Percentiles rank a stretch among this genome's conserved stretches.
Conservation (phyloP, 169 alveolate species). For the Eimeria sp. region DNA sequence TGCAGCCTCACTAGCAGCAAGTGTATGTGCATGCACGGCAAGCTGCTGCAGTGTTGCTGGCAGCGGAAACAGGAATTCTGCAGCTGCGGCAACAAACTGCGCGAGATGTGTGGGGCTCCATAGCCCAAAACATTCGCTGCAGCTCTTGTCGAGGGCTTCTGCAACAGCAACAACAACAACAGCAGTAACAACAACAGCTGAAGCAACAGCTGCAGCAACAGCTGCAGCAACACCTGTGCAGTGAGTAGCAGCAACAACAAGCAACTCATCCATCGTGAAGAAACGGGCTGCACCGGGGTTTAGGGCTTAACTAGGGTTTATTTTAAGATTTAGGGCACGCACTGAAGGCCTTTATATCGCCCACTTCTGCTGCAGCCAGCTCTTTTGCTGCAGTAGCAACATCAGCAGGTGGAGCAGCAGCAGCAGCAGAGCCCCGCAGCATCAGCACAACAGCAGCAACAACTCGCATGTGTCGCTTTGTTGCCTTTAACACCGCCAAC, state of each 20-base stretch:
- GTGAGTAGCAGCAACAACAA: neutral
- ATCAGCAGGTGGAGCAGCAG: conserved; percentile 39
- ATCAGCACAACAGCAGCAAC: conserved; percentile 49
- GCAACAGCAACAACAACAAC: conserved; percentile 30
- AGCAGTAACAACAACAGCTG: neutral
- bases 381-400: conserved; percentile 41
- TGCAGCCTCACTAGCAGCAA: conserved; percentile 1
- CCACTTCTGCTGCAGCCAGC: conserved; percentile 43
- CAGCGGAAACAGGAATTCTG: neutral
- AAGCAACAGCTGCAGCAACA: conserved; percentile 10
- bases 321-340: neutral
- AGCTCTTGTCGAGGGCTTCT: conserved; percentile 31
- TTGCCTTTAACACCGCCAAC: conserved; percentile 13
- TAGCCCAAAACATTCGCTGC: conserved; percentile 27
- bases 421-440: conserved; percentile 55
- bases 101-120: conserved; percentile 36
- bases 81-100: conserved; percentile 29
- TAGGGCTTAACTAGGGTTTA: too few relatives aligned
- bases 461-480: neutral
- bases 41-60: conserved; percentile 44
- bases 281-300: neutral
- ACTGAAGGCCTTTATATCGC: conserved; percentile 25
- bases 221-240: neutral
- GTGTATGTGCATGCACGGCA: conserved; percentile 45
- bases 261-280: neutral